These are phyloP conservation scores for Cryptomeria japonica DNA, from an alignment of 75 land plant species.

Conservation along the genomic window DNA sequence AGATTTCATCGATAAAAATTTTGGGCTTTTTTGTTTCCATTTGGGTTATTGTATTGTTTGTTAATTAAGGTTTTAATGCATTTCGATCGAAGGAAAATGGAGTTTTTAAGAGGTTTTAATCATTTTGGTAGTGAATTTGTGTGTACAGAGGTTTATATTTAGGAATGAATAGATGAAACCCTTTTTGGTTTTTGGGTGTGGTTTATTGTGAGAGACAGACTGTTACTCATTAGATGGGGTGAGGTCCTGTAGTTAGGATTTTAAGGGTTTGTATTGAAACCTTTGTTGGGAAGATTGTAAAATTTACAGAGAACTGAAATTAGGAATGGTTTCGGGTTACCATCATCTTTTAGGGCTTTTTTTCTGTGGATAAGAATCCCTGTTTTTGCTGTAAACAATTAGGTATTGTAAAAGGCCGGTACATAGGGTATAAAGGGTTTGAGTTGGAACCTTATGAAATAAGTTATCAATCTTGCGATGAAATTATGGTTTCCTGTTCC, in stretches of 20 bases:
- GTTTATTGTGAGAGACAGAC: background rate
- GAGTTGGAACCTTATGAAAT: background rate
- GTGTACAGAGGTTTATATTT: too few species aligned
- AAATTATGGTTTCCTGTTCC: background rate
- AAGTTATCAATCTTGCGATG: background rate
- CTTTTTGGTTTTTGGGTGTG: background rate
- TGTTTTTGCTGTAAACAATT: too few species aligned
- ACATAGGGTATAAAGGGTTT: background rate
- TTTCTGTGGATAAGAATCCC: background rate
- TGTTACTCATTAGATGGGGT: background rate
- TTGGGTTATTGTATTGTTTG: background rate
- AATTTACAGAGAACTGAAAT: background rate
- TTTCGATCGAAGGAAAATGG: background rate
- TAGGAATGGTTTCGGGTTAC: background rate
- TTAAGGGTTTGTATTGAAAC: background rate
- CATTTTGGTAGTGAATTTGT: background rate
- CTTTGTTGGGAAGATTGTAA: background rate
- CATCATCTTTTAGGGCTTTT: background rate
- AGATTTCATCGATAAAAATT: background rate
- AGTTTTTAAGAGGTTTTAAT: background rate
- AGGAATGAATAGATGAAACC: too few species aligned
- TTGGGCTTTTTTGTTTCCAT: background rate
- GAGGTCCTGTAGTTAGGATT: background rate
- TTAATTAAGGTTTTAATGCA: too few species aligned
- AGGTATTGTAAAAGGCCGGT: background rate